phyloP scores from a whole-genome alignment of 805 yeast species.

The Scheffersomyces amazonensis region DNA sequence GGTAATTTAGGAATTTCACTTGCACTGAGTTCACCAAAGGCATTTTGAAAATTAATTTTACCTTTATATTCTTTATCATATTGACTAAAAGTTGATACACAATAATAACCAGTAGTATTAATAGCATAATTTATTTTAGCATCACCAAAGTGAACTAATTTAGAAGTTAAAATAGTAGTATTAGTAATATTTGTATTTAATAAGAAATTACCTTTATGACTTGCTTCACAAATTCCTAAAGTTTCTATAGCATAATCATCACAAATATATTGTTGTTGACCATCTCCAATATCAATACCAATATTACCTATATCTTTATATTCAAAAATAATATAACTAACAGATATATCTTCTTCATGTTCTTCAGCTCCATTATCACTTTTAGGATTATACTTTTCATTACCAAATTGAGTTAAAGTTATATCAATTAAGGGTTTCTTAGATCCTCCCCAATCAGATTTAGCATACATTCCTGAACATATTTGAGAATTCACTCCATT shows the following conservation, averaged over 20 bases:
- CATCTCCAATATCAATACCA: constrained; percentile 52
- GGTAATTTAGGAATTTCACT: constrained; percentile 89
- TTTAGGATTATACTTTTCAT: constrained; percentile 24
- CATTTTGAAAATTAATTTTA: constrained; percentile 80
- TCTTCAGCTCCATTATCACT: constrained; percentile 15
- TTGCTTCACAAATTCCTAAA: constrained; percentile 47
- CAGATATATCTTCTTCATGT: constrained; percentile 35
- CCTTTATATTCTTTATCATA: constrained; percentile 52
- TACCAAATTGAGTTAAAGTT: constrained; percentile 23
- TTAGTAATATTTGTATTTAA: constrained; percentile 44
- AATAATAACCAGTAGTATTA: constrained; percentile 82
- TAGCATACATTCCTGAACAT: constrained; percentile 89
- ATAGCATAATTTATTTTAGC: constrained; percentile 64
- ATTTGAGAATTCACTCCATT: constrained; percentile 51
- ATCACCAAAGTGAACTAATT: constrained; percentile 55
- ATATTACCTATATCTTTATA: constrained; percentile 70
- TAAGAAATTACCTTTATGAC: constrained; percentile 62
- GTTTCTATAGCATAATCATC: constrained; percentile 62
- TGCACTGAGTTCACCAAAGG: constrained; percentile 87
- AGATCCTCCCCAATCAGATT: constrained; percentile 83
- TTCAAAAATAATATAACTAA: constrained; percentile 78
- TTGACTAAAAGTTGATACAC: constrained; percentile 70
- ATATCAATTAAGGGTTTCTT: constrained; percentile 41
- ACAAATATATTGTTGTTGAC: constrained; percentile 59
- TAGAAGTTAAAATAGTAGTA: constrained; percentile 55